Percentiles rank a stretch among this genome's conserved stretches.
Conservation (phyloP, 495 filamentous ascomycete genomes). For the Aspergillus taichungensis region DNA sequence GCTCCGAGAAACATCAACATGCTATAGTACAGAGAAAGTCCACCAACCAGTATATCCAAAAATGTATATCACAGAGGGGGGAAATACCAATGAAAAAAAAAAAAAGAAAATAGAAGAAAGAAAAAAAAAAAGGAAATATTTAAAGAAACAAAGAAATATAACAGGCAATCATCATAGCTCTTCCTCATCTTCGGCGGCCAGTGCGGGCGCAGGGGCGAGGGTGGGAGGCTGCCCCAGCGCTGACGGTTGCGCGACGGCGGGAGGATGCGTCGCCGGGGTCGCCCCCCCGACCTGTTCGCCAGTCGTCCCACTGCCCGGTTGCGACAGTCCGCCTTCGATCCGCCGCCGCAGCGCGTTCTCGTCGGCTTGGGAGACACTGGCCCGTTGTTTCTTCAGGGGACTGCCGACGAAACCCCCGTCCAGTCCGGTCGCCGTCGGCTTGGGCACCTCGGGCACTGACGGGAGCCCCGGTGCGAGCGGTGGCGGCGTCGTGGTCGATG, state of each 20-base stretch:
- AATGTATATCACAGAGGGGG: no score
- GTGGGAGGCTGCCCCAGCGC: no score
- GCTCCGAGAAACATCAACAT: no score
- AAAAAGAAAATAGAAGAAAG: neutral
- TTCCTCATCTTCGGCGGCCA: constrained; percentile 23
- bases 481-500: constrained; percentile 36
- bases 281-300: no score
- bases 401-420: constrained; percentile 56
- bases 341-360: constrained; percentile 43
- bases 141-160: neutral
- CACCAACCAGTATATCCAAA: no score
- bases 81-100: neutral
- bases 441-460: constrained; percentile 17
- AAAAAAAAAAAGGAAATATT: neutral
- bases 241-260: no score
- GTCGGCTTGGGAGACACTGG: constrained; percentile 56
- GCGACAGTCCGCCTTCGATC: constrained; percentile 34
- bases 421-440: constrained; percentile 21
- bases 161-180: constrained; percentile 23
- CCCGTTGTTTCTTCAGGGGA: constrained; percentile 75
- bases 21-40: no score
- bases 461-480: constrained; percentile 11
- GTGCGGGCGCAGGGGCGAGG: neutral
- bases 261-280: no score
- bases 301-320: constrained; percentile 25